phyloP scores from a whole-genome alignment of 768 basidiomycete species.

The Galerina sulciceps region DNA sequence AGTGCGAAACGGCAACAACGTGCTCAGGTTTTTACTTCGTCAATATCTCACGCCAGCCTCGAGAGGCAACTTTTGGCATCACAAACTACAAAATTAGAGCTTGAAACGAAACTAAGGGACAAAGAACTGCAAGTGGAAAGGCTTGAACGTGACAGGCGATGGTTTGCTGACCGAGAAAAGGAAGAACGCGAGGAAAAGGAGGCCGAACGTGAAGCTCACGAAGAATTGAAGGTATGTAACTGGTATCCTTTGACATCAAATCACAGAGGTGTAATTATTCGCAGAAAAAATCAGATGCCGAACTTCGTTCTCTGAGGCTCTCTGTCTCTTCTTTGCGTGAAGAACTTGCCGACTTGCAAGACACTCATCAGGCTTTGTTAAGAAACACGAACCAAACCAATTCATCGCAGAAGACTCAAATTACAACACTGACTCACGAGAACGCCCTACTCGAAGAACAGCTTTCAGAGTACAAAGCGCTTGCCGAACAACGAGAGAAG shows the following conservation, averaged over 20 bases:
- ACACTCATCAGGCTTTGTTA: constrained; percentile 51
- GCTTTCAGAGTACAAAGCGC: constrained; percentile 41
- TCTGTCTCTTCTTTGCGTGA: constrained; percentile 55
- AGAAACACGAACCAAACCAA: constrained; percentile 54
- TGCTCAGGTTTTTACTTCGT: constrained; percentile 63
- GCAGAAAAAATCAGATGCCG: constrained; percentile 52
- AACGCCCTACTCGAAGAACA: constrained; percentile 52
- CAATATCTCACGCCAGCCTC: constrained; percentile 63
- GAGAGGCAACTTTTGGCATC: constrained; percentile 71
- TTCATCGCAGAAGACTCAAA: constrained; percentile 53
- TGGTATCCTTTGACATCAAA: neutral
- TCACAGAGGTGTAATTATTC: neutral
- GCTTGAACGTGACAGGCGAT: constrained; percentile 72
- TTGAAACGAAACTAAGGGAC: constrained; percentile 72
- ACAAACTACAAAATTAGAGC: constrained; percentile 63
- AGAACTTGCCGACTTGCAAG: constrained; percentile 64
- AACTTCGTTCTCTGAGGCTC: constrained; percentile 55
- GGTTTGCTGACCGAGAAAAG: constrained; percentile 68
- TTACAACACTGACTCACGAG: constrained; percentile 51
- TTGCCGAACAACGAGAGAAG: constrained; percentile 44
- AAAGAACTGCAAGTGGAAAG: constrained; percentile 64
- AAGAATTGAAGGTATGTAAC: constrained; percentile 62
- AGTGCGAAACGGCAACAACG: constrained; percentile 72
- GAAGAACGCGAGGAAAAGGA: constrained; percentile 74
- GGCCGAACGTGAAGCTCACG: constrained; percentile 48